Base-by-base conservation (phyloP, 2,329 filamentous ascomycete genomes). In the Cercospora brassicicola region DNA sequence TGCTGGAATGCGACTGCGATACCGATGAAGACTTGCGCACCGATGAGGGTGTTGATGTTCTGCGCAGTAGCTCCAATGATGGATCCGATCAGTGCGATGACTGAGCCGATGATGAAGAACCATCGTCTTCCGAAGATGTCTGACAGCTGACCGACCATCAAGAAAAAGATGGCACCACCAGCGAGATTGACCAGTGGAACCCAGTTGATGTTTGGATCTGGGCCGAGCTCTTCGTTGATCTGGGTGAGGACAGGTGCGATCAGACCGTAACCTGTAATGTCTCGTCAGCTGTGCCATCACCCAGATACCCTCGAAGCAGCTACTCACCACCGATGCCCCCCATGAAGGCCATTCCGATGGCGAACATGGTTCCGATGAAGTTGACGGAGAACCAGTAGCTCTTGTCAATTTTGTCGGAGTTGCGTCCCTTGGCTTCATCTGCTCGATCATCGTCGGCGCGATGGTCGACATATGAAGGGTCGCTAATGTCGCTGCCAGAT, bases 211-310 rank as follows among this genome's bases (percentile, higher is more conserved):
- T 80, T 76, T 5, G 79, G 77, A 1, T 74, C 76, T 1, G 79
- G 79, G 2, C 79, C 79, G 61, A 80, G 79, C 7, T 78, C 76
- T n/a, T 73, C 74, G 64, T 80, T 79, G 71, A 80, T 80, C 28
- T 73, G 59, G 5, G 57, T 70, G 42, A 75, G 61, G 8, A 74
- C 67, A 7, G 73, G 72, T 8, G 72, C 72, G 39, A 74, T 74
- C 42, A 75, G 59, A 60, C 71, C 72, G 61, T 71, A 75, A 8
- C 73, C 73, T 73, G 51, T 33, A 8, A 39, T 20, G 10, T 39
- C 4, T 18, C 20, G 36, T 67, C 48, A 59, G 51, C 11, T 13
- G 9, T 30, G 53, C 53, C n/a, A 9, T 18, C 26, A 11, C 2
- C 2, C 13, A 0, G 7, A 5, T 9, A 15, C 11, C 8, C 4